Conservation (phyloP, 2,329 filamentous ascomycete species). For the Ceratocystiopsis brevicomis region DNA sequence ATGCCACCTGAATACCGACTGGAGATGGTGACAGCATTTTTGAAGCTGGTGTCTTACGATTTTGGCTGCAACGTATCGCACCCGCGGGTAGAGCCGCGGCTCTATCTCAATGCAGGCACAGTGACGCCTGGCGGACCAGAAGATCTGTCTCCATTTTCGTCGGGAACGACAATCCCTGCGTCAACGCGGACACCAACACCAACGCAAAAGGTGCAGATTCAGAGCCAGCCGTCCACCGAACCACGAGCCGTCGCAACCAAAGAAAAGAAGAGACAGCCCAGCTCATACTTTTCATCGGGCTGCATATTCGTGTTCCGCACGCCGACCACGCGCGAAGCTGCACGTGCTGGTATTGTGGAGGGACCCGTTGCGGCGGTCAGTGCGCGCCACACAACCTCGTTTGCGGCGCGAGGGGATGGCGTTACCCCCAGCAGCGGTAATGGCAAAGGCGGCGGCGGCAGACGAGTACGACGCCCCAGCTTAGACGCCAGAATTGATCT, state of each 20-base stretch:
- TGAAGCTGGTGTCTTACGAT: conserved; percentile 47
- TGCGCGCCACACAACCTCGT: conserved; percentile 34
- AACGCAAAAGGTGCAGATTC: neutral
- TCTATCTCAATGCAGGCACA: conserved; percentile 25
- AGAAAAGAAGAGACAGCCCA: conserved; percentile 10
- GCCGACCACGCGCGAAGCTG: conserved; percentile 38
- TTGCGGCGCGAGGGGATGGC: conserved; percentile 14
- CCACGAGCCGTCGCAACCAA: neutral
- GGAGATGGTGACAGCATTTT: conserved; percentile 36
- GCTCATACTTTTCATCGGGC: conserved; percentile 38
- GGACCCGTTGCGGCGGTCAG: conserved; percentile 44
- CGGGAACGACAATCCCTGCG: too few species aligned
- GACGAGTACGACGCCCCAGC: conserved; percentile 2
- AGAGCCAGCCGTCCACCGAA: neutral
- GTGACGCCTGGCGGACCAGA: neutral
- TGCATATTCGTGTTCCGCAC: conserved; percentile 42
- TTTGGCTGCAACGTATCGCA: conserved; percentile 43
- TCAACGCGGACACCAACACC: neutral
- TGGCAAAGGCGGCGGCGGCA: neutral
- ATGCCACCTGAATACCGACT: conserved; percentile 41
- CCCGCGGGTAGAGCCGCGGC: conserved; percentile 37
- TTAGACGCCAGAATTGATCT: conserved; percentile 30
- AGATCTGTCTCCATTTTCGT: neutral
- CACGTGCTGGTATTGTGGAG: conserved; percentile 38
- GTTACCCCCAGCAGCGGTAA: too few species aligned